Percentiles rank a stretch among this genome's conserved stretches.
phyloP scores from a whole-genome alignment of 2,329 filamentous ascomycete genomes.

The Cephalotrichum gorgonifer region DNA sequence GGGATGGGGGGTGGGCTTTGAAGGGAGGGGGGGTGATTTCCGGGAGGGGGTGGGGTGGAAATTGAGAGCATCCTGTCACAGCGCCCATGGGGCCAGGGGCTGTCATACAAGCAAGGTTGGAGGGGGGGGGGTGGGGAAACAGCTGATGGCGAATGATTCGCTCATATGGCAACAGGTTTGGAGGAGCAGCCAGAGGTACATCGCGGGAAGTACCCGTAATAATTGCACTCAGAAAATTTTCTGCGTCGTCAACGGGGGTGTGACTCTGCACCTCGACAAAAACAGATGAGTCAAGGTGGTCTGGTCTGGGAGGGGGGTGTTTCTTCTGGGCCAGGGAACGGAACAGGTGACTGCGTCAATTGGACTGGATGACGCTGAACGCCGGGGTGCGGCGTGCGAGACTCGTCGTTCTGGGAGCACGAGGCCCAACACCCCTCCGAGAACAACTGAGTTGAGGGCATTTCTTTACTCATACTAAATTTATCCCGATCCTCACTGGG shows the following conservation, averaged over 20 bases:
- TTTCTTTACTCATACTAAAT: no score
- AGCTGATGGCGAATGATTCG: constrained; percentile 3
- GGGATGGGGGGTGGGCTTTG: background rate
- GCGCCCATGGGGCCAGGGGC: background rate
- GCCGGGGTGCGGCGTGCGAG: no score
- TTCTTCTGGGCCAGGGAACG: no score
- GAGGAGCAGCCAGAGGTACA: background rate
- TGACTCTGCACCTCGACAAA: constrained; percentile 3
- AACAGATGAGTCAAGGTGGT: background rate
- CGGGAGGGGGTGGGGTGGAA: background rate
- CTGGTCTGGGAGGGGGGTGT: background rate
- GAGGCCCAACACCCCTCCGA: no score
- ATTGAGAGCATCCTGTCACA: background rate
- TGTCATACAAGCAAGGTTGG: background rate
- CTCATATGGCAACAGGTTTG: constrained; percentile 1
- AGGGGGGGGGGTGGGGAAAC: background rate
- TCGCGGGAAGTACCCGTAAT: background rate
- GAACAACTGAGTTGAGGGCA: no score
- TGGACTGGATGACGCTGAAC: background rate
- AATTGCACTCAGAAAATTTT: constrained; percentile 1
- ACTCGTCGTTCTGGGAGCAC: no score
- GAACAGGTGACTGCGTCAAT: no score
- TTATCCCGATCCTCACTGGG: no score
- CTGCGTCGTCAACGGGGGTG: background rate
- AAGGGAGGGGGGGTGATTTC: background rate